A percentile compares a stretch with the other conserved stretches of the same genome.
Evolutionary conservation across 257 asterid genomes (phyloP).

Genomic region (Plectranthus barbatus): DNA sequence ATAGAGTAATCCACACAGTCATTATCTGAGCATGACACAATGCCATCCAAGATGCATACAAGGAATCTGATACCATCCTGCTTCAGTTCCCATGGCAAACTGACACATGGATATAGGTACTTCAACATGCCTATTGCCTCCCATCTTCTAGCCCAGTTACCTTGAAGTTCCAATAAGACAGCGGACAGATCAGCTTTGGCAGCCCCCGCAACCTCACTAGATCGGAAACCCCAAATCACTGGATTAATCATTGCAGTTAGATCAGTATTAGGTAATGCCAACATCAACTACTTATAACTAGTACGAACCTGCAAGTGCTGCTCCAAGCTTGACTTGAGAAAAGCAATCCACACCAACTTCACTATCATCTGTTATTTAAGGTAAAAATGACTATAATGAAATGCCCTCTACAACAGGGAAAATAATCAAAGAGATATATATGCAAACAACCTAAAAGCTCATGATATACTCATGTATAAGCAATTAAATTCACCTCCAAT

Average conservation of each 20-base stretch:
- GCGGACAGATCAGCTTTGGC: constrained; percentile 52
- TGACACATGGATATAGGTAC: constrained; percentile 37
- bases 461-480: constrained; percentile 9
- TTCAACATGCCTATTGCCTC: constrained; percentile 67
- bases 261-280: constrained; percentile 14
- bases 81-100: constrained; percentile 59
- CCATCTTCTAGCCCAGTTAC: constrained; percentile 67
- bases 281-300: constrained; percentile 12
- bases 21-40: constrained; percentile 23
- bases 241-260: constrained; percentile 17
- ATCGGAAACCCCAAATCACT: constrained; percentile 84
- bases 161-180: constrained; percentile 51
- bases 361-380: constrained; percentile 35
- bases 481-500: constrained; percentile 43
- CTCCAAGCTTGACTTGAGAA: constrained; percentile 78
- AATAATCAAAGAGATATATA: neutral
- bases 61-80: constrained; percentile 53
- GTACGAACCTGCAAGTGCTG: constrained; percentile 61
- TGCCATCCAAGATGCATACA: constrained; percentile 49
- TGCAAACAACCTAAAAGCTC: constrained; percentile 5
- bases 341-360: constrained; percentile 51
- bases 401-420: neutral
- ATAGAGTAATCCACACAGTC: constrained; percentile 33
- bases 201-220: constrained; percentile 46
- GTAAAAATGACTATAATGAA: constrained; percentile 1